Base-by-base conservation (phyloP, 2,329 filamentous ascomycete species). In the Xylariaceae sp. region DNA sequence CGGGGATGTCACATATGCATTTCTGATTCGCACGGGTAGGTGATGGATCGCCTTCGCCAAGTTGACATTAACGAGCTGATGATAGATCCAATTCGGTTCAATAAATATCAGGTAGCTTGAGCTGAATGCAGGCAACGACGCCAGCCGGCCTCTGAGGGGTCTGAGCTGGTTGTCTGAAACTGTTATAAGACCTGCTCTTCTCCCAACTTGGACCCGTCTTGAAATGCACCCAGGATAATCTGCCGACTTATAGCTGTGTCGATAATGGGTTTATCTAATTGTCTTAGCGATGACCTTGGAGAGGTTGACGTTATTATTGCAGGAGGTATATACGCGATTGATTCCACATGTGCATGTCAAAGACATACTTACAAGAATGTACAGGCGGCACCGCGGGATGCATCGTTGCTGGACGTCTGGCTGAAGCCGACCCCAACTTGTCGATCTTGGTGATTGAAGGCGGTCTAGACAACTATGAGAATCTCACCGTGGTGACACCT, bases 401-500 rank as follows among this genome's bases (percentile, higher is more conserved):
- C 23, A 41, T 60, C 11, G 18, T 65, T 6, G 60, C 63, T 5
- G 49, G 49, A 9, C 44, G 61, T 6, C 52, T 64, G 13, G 57
- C 61, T 3, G 61, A 60, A 13, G 58, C 61, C 16, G 60, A 61
- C 24, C 55, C 57, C 1, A 44, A 27, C 18, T 42, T 65, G 6
- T 65, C 63, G 2, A 53, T 65, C 42, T 30, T 65, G 33, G 45
- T 65, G 16, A 57, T 65, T 15, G 63, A 65, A 30, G 26, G 48
- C 2, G 63, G 63, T 2, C 21, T 21, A 8, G 29, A 64, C 37
- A 60, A 60, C 15, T 53, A 54, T 23, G 6, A 33, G 1, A 27
- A 51, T 9, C 58, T 44, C 6, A 20, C 29, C n/a, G 41, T 69
- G 4, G 46, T 55, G 6, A 74, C 79, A 36, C 82, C 82, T 1